phyloP scores from a whole-genome alignment of 2,329 filamentous ascomycete genomes.

The Colletotrichum spinosum region DNA sequence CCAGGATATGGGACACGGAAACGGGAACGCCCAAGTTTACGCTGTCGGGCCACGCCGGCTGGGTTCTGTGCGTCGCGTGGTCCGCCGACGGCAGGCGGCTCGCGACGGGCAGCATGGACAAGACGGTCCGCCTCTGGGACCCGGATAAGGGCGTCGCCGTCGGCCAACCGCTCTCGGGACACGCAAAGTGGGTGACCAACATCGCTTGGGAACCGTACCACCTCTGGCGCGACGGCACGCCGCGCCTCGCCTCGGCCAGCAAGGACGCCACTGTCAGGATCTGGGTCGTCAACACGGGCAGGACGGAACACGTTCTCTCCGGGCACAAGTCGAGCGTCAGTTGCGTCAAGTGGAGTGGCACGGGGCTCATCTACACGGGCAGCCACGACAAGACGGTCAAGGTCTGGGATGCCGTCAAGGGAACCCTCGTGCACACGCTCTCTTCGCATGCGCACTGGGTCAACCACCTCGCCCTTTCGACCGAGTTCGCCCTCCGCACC shows the following conservation, averaged over 20 bases:
- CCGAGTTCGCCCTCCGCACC: conserved; percentile 89
- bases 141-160: conserved; percentile 81
- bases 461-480: conserved; percentile 93
- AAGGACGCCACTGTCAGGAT: conserved; percentile 91
- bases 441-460: conserved; percentile 92
- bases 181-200: conserved; percentile 89
- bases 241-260: conserved; percentile 85
- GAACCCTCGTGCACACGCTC: conserved; percentile 83
- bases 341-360: conserved; percentile 96
- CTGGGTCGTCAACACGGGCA: conserved; percentile 84
- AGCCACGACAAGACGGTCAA: conserved; percentile 95
- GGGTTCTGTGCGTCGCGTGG: conserved; percentile 90
- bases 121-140: conserved; percentile 90
- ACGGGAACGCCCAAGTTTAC: conserved; percentile 91
- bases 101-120: conserved; percentile 94
- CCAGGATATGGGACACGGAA: conserved; percentile 93
- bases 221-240: conserved; percentile 77
- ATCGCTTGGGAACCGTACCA: conserved; percentile 93
- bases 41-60: conserved; percentile 86
- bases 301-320: conserved; percentile 83
- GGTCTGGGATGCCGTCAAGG: conserved; percentile 86
- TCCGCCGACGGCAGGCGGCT: conserved; percentile 84
- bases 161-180: conserved; percentile 80
- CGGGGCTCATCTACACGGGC: conserved; percentile 82
- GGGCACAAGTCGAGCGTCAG: conserved; percentile 92